These are phyloP conservation scores for Epithele typhae DNA, from an alignment of 768 basidiomycete species.

Conservation along the genomic window DNA sequence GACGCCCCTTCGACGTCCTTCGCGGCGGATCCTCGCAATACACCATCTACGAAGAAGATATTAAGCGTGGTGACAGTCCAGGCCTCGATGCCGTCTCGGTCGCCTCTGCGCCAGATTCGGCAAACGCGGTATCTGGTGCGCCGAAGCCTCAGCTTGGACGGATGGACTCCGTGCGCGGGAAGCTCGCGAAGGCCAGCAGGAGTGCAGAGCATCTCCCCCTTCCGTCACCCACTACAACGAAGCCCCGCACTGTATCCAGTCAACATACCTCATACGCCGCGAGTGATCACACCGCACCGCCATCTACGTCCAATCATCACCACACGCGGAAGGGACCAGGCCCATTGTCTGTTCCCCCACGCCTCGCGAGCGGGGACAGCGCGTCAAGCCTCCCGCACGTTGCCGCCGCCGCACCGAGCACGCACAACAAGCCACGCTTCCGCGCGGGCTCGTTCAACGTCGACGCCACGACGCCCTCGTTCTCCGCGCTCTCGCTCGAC, in stretches of 20 bases:
- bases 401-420: conserved; percentile 10
- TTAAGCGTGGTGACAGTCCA: conserved; percentile 36
- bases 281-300: neutral
- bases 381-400: conserved; percentile 23
- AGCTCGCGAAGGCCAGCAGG: conserved; percentile 55
- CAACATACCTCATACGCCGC: conserved; percentile 6
- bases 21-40: conserved; percentile 21
- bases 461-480: conserved; percentile 7
- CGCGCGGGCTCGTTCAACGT: conserved; percentile 18
- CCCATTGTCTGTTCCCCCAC: too few relatives aligned
- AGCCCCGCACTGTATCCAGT: conserved; percentile 26
- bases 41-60: conserved; percentile 23
- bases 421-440: conserved; percentile 5
- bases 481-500: conserved; percentile 6
- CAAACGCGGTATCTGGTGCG: neutral
- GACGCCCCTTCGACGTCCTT: conserved; percentile 13
- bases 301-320: too few relatives aligned
- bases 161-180: conserved; percentile 25
- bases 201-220: conserved; percentile 59
- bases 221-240: conserved; percentile 18
- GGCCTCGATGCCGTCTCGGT: conserved; percentile 39
- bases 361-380: conserved; percentile 29
- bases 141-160: conserved; percentile 30
- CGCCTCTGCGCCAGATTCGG: conserved; percentile 28
- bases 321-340: conserved; percentile 3